Evolutionary conservation across 768 basidiomycete species (phyloP).

Genomic region (Tubosaeta sp.): DNA sequence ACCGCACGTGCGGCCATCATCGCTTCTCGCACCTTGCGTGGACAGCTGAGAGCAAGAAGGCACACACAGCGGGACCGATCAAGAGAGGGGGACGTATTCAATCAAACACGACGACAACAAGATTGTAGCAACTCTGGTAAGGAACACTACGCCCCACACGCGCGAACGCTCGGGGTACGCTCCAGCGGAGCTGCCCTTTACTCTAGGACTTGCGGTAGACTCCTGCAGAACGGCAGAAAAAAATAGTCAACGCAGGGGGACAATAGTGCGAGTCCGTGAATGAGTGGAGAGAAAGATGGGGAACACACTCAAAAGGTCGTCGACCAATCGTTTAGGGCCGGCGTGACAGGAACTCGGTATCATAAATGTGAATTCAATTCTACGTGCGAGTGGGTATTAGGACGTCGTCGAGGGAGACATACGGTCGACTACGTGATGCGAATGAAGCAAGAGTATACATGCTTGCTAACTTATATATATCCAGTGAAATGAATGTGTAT

Average conservation of each 20-base stretch:
- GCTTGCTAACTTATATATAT: constrained; percentile 5
- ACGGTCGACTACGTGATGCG: background rate
- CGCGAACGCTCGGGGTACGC: constrained; percentile 18
- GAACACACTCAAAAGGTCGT: too few species aligned
- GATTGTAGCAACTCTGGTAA: constrained; percentile 32
- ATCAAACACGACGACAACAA: background rate
- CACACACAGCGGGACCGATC: too few species aligned
- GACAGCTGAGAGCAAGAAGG: too few species aligned
- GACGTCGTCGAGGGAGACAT: background rate
- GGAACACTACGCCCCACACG: constrained; percentile 25
- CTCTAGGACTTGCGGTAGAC: constrained; percentile 35
- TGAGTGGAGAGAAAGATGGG: constrained; percentile 19
- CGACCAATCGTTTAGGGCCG: constrained; percentile 31
- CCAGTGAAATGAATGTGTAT: constrained; percentile 19
- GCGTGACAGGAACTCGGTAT: too few species aligned
- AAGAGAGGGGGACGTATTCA: too few species aligned
- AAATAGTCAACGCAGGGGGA: constrained; percentile 26
- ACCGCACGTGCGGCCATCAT: too few species aligned
- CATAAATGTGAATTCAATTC: constrained; percentile 1
- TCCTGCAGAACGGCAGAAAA: constrained; percentile 22
- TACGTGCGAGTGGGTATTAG: constrained; percentile 1
- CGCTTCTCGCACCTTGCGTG: too few species aligned
- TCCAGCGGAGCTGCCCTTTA: constrained; percentile 24
- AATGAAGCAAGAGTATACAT: constrained; percentile 1
- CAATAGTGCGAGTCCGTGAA: constrained; percentile 36